These are phyloP conservation scores for Amoebophrya sp. DNA, from an alignment of 169 alveolate species.

Conservation along the genomic window DNA sequence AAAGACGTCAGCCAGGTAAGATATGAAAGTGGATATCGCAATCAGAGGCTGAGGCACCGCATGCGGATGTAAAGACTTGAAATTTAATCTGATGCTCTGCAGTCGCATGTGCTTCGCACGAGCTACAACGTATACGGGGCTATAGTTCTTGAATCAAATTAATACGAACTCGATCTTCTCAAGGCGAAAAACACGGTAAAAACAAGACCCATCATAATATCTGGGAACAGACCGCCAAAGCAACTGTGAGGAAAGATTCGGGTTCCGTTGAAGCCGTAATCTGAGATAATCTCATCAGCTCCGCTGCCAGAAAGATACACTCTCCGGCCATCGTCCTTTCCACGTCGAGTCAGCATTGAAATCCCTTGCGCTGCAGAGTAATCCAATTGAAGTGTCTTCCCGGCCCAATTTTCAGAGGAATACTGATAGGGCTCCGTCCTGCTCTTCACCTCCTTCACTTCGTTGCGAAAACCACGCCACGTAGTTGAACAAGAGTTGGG, in stretches of 20 bases:
- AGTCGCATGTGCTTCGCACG: no score
- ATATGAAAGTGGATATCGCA: no score
- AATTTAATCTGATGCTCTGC: no score
- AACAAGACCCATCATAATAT: neutral
- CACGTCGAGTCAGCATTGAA: neutral
- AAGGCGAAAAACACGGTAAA: no score
- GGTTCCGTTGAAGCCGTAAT: constrained; percentile 29
- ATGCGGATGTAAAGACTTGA: no score
- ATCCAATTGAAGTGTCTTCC: neutral
- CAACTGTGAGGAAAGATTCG: constrained; percentile 17
- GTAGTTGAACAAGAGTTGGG: no score
- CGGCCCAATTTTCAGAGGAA: neutral
- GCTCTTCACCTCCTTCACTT: neutral
- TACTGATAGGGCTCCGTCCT: neutral
- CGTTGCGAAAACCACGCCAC: neutral
- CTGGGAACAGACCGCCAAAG: constrained; percentile 29
- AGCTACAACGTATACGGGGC: no score
- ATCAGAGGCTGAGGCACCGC: no score
- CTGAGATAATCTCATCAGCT: constrained; percentile 22
- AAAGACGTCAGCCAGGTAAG: neutral
- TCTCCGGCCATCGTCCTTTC: constrained; percentile 16
- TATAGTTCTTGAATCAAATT: no score
- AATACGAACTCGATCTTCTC: no score
- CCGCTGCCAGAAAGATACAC: neutral
- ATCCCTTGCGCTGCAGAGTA: neutral